These are phyloP conservation scores for Yamadazyma friedrichii DNA, from an alignment of 1,139 yeast species.

Conservation along the genomic window DNA sequence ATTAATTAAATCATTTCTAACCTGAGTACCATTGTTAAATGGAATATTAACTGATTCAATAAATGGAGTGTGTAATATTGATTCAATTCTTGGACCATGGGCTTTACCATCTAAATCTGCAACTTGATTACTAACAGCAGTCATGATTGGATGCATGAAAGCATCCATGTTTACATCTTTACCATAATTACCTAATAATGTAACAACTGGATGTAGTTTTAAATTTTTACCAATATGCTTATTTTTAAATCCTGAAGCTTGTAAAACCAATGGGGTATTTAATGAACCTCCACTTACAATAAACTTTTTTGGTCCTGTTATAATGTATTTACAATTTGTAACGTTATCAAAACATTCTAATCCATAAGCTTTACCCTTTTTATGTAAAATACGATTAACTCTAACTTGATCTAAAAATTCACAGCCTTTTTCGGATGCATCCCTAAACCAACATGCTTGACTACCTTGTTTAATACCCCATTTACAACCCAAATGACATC, in stretches of 20 bases:
- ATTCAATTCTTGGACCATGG: slow-evolving; percentile 58
- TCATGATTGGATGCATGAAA: slow-evolving; percentile 46
- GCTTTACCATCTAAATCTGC: slow-evolving; percentile 56
- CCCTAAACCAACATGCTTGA: slow-evolving; percentile 51
- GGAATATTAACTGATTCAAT: slow-evolving; percentile 41
- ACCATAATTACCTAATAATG: slow-evolving; percentile 44
- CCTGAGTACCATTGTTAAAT: slow-evolving; percentile 39
- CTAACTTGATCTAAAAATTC: slow-evolving; percentile 48
- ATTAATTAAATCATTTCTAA: slow-evolving; percentile 34
- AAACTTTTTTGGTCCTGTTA: slow-evolving; percentile 47
- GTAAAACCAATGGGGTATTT: slow-evolving; percentile 51
- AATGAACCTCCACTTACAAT: slow-evolving; percentile 53
- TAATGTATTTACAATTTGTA: slow-evolving; percentile 31
- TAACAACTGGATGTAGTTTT: slow-evolving; percentile 53
- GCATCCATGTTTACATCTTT: slow-evolving; percentile 34
- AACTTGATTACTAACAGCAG: slow-evolving; percentile 48
- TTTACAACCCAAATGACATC: slow-evolving; percentile 54
- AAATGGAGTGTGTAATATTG: slow-evolving; percentile 48
- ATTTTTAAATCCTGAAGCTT: slow-evolving; percentile 53
- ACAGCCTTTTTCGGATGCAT: slow-evolving; percentile 50
- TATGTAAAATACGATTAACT: slow-evolving; percentile 41
- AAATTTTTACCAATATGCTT: slow-evolving; percentile 54
- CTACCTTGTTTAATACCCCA: slow-evolving; percentile 58
- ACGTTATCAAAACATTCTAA: slow-evolving; percentile 33
- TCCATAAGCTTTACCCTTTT: slow-evolving; percentile 45